Evolutionary conservation across 129 eudicot genomes (phyloP), one percentile per base, ranked within the genome.

Genomic region (Lactuca saligna): DNA sequence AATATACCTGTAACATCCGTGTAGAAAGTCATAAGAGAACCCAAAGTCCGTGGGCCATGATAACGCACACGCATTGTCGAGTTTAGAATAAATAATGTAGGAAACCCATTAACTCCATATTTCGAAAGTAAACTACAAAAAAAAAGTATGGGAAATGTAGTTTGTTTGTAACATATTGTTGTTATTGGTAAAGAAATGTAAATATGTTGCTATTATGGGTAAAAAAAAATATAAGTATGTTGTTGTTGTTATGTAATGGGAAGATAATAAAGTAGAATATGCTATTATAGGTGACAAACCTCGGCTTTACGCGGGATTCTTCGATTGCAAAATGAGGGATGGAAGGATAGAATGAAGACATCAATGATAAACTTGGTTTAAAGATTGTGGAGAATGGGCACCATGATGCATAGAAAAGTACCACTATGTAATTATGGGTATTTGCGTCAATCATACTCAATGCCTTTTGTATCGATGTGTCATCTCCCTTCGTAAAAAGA

Each of bases 101-200:
- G 97, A 74, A 91, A 91, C 20, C 96, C 97, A 25, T 86, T 87
- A 77, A 91, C 97, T 70, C 96, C 96, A 67, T 91, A 88, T 71
- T 88, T 91, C 3, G 94, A 88, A 5, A 91, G 85, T 65, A 74
- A 71, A 85, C 97, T 91, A 87, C 74, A 72, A 39, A 63, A 37
- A 65, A 41, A 56, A 15, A 12, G 0, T 32, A n/a, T n/a, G n/a
- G n/a, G n/a, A n/a, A n/a, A n/a, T 54, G 41, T 25, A 25, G 2
- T 25, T 25, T 25, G 1, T 25, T 25, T 25, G 29, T 25, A 0
- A 25, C 29, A 25, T 60, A 71, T 35, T 61, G 12, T 29, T 42
- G 16, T 10, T 50, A 57, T 25, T 51, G 38, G 10, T 41, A 25
- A 25, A 25, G 29, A 25, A 25, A 25, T 25, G 29, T 25, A 25